Evolutionary conservation across 2,329 filamentous ascomycete genomes (phyloP).

Genomic region (Xylaria sp.): DNA sequence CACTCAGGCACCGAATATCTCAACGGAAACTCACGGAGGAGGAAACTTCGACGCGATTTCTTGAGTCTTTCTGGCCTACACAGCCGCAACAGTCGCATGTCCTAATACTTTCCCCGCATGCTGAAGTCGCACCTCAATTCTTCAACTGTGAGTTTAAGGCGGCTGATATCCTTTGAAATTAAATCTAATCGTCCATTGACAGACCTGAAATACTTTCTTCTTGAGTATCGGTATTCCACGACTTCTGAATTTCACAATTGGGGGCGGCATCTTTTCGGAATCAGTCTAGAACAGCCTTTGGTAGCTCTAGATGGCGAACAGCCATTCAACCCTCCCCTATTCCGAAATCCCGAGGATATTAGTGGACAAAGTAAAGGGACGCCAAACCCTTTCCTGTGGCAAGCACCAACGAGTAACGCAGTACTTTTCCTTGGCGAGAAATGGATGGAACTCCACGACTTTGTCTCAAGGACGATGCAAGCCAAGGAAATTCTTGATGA

Average conservation of each 20-base stretch:
- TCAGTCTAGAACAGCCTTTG: conserved; percentile 81
- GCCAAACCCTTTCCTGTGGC: conserved; percentile 79
- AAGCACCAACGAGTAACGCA: conserved; percentile 84
- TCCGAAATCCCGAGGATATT: conserved; percentile 42
- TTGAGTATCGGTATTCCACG: conserved; percentile 81
- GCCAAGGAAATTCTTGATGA: conserved; percentile 53
- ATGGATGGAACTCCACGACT: conserved; percentile 87
- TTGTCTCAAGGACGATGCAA: conserved; percentile 73
- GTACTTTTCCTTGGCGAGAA: conserved; percentile 84
- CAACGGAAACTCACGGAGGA: conserved; percentile 69
- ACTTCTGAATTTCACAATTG: conserved; percentile 56
- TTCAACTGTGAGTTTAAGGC: conserved; percentile 72
- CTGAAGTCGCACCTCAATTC: conserved; percentile 82
- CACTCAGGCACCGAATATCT: conserved; percentile 79
- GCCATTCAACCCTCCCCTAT: conserved; percentile 60
- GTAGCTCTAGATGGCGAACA: conserved; percentile 70
- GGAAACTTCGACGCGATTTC: conserved; percentile 77
- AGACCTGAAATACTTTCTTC: conserved; percentile 79
- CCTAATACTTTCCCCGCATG: conserved; percentile 84
- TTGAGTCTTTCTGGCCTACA: conserved; percentile 89
- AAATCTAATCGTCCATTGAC: background rate
- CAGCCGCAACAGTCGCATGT: conserved; percentile 75
- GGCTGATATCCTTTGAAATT: background rate
- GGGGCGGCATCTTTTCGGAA: conserved; percentile 73
- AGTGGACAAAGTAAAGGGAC: conserved; percentile 48